Evolutionary conservation across 1,139 yeast genomes (phyloP).

Genomic region (Saccharomyces hybrid): DNA sequence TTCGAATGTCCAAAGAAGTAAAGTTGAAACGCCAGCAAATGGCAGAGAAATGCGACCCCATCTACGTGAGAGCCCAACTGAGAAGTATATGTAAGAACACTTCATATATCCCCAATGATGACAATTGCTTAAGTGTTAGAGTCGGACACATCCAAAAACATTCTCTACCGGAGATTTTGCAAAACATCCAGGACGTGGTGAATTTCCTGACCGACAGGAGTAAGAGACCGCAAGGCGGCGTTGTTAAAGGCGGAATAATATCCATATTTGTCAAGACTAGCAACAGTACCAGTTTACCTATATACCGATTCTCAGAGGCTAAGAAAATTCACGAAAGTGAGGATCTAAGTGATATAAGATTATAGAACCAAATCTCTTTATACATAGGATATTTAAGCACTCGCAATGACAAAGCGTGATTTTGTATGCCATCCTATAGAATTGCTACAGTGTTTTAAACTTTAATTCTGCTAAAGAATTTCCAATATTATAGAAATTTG

Average conservation of each 20-base stretch:
- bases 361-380: not conserved
- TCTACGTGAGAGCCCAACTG: slow-evolving; percentile 54
- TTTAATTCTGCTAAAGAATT: not conserved
- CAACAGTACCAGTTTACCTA: slow-evolving; percentile 53
- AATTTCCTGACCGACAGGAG: slow-evolving; percentile 42
- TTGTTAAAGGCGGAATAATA: slow-evolving; percentile 39
- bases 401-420: not conserved
- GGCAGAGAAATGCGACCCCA: slow-evolving; percentile 39
- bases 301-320: slow-evolving; percentile 16
- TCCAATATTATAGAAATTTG: not conserved
- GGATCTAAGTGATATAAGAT: not conserved
- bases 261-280: slow-evolving; percentile 54
- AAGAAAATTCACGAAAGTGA: not conserved
- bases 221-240: slow-evolving; percentile 52
- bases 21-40: slow-evolving; percentile 30
- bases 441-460: not conserved
- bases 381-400: not conserved
- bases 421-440: not conserved
- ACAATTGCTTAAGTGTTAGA: slow-evolving; percentile 36
- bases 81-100: slow-evolving; percentile 55
- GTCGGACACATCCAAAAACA: slow-evolving; percentile 48
- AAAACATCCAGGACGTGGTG: slow-evolving; percentile 50
- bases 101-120: slow-evolving; percentile 51
- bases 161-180: slow-evolving; percentile 36
- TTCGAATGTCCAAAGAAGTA: slow-evolving; percentile 54